These are phyloP conservation scores for Entoloma clypeatum DNA, from an alignment of 1,284 basidiomycete species.

Conservation along the genomic window DNA sequence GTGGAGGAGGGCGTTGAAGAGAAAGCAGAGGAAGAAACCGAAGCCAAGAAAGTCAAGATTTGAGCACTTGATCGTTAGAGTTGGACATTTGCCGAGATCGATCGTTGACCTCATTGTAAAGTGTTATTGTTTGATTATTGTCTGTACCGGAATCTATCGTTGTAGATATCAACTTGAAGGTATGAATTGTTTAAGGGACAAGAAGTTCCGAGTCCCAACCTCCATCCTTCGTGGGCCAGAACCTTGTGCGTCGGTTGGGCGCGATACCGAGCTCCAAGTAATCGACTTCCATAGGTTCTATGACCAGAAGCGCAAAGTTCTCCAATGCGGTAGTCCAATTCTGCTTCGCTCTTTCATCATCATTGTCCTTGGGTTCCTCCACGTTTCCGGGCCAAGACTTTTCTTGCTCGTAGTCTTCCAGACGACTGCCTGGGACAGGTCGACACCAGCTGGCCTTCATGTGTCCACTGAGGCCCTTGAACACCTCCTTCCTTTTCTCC, in stretches of 20 bases:
- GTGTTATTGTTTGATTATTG: slow-evolving; percentile 11
- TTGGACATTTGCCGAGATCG: not conserved
- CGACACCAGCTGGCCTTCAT: slow-evolving; percentile 67
- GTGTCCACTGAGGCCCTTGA: slow-evolving; percentile 47
- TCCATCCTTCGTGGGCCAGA: slow-evolving; percentile 37
- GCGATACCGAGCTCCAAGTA: slow-evolving; percentile 51
- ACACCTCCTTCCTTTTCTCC: slow-evolving; percentile 46
- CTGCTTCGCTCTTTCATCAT: slow-evolving; percentile 39
- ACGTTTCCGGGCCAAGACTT: slow-evolving; percentile 50
- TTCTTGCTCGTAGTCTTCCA: slow-evolving; percentile 48
- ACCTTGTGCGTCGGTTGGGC: slow-evolving; percentile 56
- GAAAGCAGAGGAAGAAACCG: slow-evolving; percentile 30
- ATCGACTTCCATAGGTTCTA: slow-evolving; percentile 64
- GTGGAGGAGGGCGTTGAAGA: slow-evolving; percentile 30
- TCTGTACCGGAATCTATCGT: slow-evolving; percentile 16
- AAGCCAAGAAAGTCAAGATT: slow-evolving; percentile 41
- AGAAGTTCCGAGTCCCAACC: slow-evolving; percentile 53
- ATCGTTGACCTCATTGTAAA: slow-evolving; percentile 8
- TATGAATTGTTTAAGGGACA: slow-evolving; percentile 44
- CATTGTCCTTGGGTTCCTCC: slow-evolving; percentile 38
- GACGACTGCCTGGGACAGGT: slow-evolving; percentile 50
- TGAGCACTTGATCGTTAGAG: slow-evolving; percentile 19
- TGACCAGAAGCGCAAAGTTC: slow-evolving; percentile 62
- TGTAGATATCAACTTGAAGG: slow-evolving; percentile 7
- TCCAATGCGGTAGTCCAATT: slow-evolving; percentile 48